Percentiles rank a stretch among this genome's conserved stretches.
Conservation (phyloP, 208 protist species). For the Crithidia thermophila region DNA sequence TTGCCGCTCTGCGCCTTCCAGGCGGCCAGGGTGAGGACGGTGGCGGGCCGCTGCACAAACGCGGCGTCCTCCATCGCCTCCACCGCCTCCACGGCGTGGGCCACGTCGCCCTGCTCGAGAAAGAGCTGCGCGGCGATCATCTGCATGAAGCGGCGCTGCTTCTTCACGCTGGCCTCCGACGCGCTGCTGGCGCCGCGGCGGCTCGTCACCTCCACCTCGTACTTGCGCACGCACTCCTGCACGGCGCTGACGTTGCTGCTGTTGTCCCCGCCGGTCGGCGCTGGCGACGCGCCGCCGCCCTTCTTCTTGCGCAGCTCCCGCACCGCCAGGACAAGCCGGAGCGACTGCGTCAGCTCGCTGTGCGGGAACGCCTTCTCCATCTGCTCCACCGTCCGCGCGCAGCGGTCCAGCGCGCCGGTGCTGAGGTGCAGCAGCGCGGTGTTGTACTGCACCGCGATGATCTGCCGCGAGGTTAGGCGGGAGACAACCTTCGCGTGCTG, state of each 20-base stretch:
- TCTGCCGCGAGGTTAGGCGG: slow-evolving; percentile 71
- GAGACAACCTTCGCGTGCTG: slow-evolving; percentile 57
- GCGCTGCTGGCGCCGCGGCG: slow-evolving; percentile 8
- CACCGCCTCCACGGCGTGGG: slow-evolving; percentile 48
- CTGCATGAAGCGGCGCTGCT: slow-evolving; percentile 35
- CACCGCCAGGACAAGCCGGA: slow-evolving; percentile 65
- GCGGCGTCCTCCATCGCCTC: slow-evolving; percentile 34
- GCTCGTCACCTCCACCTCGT: slow-evolving; percentile 23
- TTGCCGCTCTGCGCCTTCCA: slow-evolving; percentile 65
- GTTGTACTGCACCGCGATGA: slow-evolving; percentile 83
- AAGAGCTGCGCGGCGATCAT: slow-evolving; percentile 78
- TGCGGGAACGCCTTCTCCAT: slow-evolving; percentile 63
- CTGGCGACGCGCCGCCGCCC: background rate
- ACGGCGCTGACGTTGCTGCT: slow-evolving; percentile 15
- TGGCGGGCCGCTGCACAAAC: slow-evolving; percentile 43
- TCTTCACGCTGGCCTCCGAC: slow-evolving; percentile 1
- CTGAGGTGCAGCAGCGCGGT: slow-evolving; percentile 78
- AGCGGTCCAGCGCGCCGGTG: slow-evolving; percentile 55
- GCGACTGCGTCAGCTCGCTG: slow-evolving; percentile 68
- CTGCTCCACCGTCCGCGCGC: slow-evolving; percentile 61
- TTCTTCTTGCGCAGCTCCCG: slow-evolving; percentile 69
- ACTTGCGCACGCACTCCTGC: slow-evolving; percentile 30
- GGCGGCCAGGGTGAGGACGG: slow-evolving; percentile 51
- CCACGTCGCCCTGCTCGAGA: slow-evolving; percentile 74
- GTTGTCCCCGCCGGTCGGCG: slow-evolving; percentile 9